Conservation (phyloP, 176 grass and related monocot genomes). For the Eragrostis curvula region DNA sequence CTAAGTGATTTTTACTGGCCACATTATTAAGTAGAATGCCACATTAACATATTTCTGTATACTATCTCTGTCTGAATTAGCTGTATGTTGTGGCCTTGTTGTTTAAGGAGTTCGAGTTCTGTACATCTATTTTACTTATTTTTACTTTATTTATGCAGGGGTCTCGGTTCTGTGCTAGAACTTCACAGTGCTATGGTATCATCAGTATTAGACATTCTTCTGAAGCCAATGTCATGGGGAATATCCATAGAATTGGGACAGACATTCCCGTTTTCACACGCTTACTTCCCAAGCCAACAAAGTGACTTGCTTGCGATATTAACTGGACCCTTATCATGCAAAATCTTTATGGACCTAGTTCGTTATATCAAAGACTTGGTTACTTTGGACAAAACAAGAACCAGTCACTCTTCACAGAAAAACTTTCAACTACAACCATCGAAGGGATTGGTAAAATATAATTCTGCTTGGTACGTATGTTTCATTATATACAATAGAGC, state of each 20-base stretch:
- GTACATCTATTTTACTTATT: conserved; percentile 4
- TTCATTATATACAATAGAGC: conserved; percentile 10
- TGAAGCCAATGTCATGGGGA: conserved; percentile 76
- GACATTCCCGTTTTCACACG: conserved; percentile 58
- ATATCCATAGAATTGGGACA: conserved; percentile 68
- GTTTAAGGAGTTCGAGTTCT: not conserved
- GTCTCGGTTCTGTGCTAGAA: conserved; percentile 62
- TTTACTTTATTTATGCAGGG: conserved; percentile 55
- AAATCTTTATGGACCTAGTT: conserved; percentile 69
- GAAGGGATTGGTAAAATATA: conserved; percentile 38
- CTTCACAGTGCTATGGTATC: conserved; percentile 66
- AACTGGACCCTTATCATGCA: conserved; percentile 70
- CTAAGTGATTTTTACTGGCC: conserved; percentile 11
- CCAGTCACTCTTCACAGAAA: conserved; percentile 17
- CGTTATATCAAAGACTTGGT: conserved; percentile 49
- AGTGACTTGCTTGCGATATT: conserved; percentile 66
- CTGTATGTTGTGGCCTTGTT: not conserved
- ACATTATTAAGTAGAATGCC: conserved; percentile 26
- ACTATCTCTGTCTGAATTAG: conserved; percentile 10
- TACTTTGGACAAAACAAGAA: conserved; percentile 29
- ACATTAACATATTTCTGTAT: not conserved
- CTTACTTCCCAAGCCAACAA: conserved; percentile 75
- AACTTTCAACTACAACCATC: conserved; percentile 40
- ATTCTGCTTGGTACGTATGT: conserved; percentile 76
- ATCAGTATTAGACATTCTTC: conserved; percentile 77